Base-by-base conservation (phyloP, 768 basidiomycete species). In the Trametes cingulata region DNA sequence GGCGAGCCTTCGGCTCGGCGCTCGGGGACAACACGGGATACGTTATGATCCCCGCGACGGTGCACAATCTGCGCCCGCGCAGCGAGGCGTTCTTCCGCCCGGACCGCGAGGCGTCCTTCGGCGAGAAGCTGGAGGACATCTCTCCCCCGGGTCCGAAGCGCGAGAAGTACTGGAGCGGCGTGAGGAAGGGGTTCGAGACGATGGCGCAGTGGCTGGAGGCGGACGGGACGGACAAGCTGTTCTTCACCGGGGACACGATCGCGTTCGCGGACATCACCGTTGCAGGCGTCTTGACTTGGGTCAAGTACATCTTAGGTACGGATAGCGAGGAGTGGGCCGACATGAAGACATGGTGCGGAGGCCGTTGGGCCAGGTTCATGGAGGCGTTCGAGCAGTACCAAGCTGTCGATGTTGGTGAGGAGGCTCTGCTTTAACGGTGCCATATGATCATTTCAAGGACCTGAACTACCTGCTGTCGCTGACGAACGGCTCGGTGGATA, bases 71-170 rank as follows among this genome's bases (percentile, higher is more conserved):
- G 56, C 74, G 70, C 29, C 68, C 73, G 6, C 62, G 57, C 36
- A 80, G 78, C 56, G 58, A 69, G 60, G 71, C 57, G 9, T 78
- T 76, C 63, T 85, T 80, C 66, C 68, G 76, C 27, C 52, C 27
- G 48, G 75, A 74, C 0, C 69, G 77, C 25, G 77, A 78, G 51
- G 64, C 39, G 15, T 20, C 0, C 2, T 72, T 68, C 40, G 75
- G 74, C 10, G 67, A 63, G 61, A 73, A 69, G 62, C 72, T 81
- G 0, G 71, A 75, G 35, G 77, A 75, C 22, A 49, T 80, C 12
- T n/a, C 62, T 17, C 60, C 62, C 0, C 39, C 39, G 13, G 65
- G 65, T 17, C 27, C 74, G 17, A 71, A 56, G 37, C 72, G 75
- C 7, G 73, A 63, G 4, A 64, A 69, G 27, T 55, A 65, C 25